Base-by-base conservation (phyloP, 495 filamentous ascomycete genomes). In the Penicillium ucsense region DNA sequence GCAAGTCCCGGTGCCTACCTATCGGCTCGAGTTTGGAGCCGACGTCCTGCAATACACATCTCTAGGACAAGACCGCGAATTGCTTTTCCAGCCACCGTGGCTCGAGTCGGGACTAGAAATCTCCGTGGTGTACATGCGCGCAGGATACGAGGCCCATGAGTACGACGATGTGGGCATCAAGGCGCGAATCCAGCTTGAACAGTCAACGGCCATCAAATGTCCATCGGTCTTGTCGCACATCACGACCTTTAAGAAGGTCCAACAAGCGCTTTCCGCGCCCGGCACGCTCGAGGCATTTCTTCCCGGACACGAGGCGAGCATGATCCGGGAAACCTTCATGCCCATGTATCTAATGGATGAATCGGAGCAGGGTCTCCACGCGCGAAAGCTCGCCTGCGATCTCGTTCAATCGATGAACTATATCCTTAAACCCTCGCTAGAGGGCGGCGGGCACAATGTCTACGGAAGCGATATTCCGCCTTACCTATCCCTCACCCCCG, bases 391-490 rank as follows among this genome's bases (percentile, higher is more conserved):
- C 0, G 89, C 87, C 1, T 68, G 67, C 4, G 75, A 89, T 52
- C 71, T 74, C 0, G 63, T 75, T 10, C 64, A 56, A 0, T 80
- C 79, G 46, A 57, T 65, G 47, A 58, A 71, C 12, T 92, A 88
- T 57, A 88, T 94, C 8, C 74, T 94, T 43, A 95, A 95, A 60
- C 89, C 89, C 3, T 89, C 91, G 52, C 74, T 88, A 8, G 89
- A 95, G 63, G 89, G 89, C 1, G 89, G 89, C 2, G 89, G 89
- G 0, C 86, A 95, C 61, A 95, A 95, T 62, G 76, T 86, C 37
- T 94, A 89, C 61, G 77, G 84, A 12, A 57, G 70, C 6, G 75
- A 81, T 7, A 94, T 95, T 41, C 88, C 86, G 3, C 63, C 56
- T 4, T 88, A 84, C 56, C 70, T 94, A 2, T 63, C 67, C 36